phyloP scores from a whole-genome alignment of 2,329 filamentous ascomycete species.

The Colletotrichum musicola region DNA sequence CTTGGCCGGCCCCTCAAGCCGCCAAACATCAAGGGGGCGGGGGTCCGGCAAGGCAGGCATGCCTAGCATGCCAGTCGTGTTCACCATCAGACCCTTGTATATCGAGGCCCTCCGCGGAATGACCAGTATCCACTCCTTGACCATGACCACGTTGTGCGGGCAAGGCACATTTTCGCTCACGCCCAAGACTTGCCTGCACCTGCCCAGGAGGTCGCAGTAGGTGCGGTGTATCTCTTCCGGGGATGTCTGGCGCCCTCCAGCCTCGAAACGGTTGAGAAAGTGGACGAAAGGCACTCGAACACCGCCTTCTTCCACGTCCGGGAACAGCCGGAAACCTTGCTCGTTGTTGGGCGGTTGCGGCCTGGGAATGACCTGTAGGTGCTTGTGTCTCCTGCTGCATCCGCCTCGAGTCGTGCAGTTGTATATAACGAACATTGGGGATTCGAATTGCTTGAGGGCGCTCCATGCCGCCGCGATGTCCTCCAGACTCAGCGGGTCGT shows the following conservation, averaged over 20 bases:
- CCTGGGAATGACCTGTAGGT: not conserved
- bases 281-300: not conserved
- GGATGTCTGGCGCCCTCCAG: not conserved
- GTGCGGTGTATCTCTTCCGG: not conserved
- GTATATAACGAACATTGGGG: not conserved
- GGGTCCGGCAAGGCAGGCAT: not conserved
- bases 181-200: not conserved
- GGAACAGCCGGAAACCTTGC: not conserved
- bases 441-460: not conserved
- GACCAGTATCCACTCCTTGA: conserved; percentile 4
- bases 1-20: not conserved
- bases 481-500: not conserved
- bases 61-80: not conserved
- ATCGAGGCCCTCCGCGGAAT: not conserved
- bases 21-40: not conserved
- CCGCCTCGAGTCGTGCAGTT: not conserved
- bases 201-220: not conserved
- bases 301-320: not conserved
- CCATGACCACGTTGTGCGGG: not conserved
- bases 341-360: not conserved
- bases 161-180: not conserved
- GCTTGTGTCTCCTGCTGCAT: conserved; percentile 9
- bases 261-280: not conserved
- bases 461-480: not conserved
- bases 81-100: not conserved